These are phyloP conservation scores for Bromus sterilis DNA, from an alignment of 176 grass and related monocot genomes.

Conservation along the genomic window DNA sequence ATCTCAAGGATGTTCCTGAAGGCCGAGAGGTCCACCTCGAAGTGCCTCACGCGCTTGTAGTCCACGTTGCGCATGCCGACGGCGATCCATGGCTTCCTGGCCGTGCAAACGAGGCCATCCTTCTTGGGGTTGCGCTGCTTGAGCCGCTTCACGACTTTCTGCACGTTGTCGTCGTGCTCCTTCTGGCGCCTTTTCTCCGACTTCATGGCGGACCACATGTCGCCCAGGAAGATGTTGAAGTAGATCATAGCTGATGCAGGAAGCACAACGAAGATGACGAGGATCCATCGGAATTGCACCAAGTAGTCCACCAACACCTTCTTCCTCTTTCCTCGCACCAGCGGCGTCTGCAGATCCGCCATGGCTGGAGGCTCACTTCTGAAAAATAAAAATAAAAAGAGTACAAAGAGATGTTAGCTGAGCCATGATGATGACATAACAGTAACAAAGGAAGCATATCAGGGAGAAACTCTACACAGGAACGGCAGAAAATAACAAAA, in stretches of 20 bases:
- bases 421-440: background rate
- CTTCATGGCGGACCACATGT: conserved; percentile 71
- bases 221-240: conserved; percentile 56
- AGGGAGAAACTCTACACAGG: background rate
- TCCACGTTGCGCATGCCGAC: conserved; percentile 96
- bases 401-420: background rate
- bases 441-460: background rate
- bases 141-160: conserved; percentile 75
- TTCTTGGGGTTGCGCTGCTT: conserved; percentile 87
- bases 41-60: conserved; percentile 83
- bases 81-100: conserved; percentile 82
- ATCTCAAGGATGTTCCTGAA: conserved; percentile 86
- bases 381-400: background rate
- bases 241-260: conserved; percentile 64
- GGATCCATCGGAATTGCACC: conserved; percentile 77
- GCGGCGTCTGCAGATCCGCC: conserved; percentile 56
- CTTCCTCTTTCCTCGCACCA: conserved; percentile 66
- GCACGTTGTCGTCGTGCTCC: conserved; percentile 69
- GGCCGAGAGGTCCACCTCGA: conserved; percentile 82
- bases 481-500: background rate
- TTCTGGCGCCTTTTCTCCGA: conserved; percentile 67
- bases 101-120: conserved; percentile 91
- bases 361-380: conserved; percentile 43
- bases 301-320: conserved; percentile 70
- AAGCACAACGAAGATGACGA: conserved; percentile 79